phyloP scores from a whole-genome alignment of 1,284 basidiomycete genomes.

The Moesziomyces aphidis region DNA sequence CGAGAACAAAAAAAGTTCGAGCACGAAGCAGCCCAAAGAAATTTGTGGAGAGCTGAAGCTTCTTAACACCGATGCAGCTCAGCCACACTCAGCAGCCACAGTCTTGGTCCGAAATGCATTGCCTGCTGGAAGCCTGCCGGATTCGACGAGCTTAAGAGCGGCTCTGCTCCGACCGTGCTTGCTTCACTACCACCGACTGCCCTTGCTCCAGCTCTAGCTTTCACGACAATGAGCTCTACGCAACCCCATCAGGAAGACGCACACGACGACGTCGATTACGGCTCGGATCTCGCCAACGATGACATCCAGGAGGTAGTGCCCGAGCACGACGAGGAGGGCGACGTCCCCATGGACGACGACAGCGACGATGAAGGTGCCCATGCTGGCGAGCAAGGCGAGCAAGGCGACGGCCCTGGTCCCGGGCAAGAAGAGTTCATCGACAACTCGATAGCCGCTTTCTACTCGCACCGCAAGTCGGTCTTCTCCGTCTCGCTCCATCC shows the following conservation, averaged over 20 bases:
- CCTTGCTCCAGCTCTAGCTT: too few relatives aligned
- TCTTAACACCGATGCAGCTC: slow-evolving; percentile 10
- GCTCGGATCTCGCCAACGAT: slow-evolving; percentile 39
- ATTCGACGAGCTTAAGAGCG: too few relatives aligned
- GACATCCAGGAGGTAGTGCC: slow-evolving; percentile 50
- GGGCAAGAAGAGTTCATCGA: slow-evolving; percentile 57
- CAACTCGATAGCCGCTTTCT: slow-evolving; percentile 66
- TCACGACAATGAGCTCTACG: slow-evolving; percentile 20
- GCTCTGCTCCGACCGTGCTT: too few relatives aligned
- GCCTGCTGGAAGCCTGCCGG: slow-evolving; percentile 4
- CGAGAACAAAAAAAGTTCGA: slow-evolving; percentile 1
- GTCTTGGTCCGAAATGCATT: slow-evolving; percentile 5
- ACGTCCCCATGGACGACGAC: slow-evolving; percentile 51
- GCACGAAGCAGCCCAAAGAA: slow-evolving; percentile 8
- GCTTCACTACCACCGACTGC: too few relatives aligned
- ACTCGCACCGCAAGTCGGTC: slow-evolving; percentile 72
- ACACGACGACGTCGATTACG: slow-evolving; percentile 42
- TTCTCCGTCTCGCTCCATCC: slow-evolving; percentile 86
- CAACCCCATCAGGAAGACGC: slow-evolving; percentile 25
- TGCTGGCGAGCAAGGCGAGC: slow-evolving; percentile 8
- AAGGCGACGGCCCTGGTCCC: slow-evolving; percentile 24
- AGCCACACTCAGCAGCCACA: neutral
- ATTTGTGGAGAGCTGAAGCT: slow-evolving; percentile 9
- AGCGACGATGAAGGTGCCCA: slow-evolving; percentile 26
- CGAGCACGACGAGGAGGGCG: slow-evolving; percentile 46